phyloP scores from a whole-genome alignment of 2,329 filamentous ascomycete genomes.

The Fusarium humuli region DNA sequence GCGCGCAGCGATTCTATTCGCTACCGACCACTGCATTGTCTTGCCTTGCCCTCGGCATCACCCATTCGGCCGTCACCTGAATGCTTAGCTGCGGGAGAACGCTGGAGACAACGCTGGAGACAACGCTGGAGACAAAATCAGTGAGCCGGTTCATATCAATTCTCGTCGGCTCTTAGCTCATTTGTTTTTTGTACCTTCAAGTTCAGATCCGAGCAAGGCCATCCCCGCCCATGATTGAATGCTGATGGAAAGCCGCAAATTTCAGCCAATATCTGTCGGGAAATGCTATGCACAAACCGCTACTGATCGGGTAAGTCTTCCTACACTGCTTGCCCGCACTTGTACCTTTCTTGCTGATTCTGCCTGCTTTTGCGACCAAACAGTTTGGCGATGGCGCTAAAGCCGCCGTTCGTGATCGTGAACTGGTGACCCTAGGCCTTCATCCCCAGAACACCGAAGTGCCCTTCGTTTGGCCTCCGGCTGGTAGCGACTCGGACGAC shows the following conservation, averaged over 20 bases:
- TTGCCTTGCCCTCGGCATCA: background rate
- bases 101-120: background rate
- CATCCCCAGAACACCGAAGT: constrained; percentile 40
- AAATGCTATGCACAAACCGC: constrained; percentile 54
- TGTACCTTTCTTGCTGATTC: constrained; percentile 11
- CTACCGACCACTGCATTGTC: background rate
- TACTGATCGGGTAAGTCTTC: constrained; percentile 49
- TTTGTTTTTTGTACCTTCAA: background rate
- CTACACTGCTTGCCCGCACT: background rate
- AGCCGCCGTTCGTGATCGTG: constrained; percentile 51
- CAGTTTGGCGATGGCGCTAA: constrained; percentile 55
- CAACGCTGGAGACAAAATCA: background rate
- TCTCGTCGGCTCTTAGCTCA: background rate
- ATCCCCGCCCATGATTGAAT: constrained; percentile 35
- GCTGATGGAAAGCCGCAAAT: constrained; percentile 46
- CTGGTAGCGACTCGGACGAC: constrained; percentile 39
- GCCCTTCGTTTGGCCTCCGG: constrained; percentile 48
- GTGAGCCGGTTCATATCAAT: background rate
- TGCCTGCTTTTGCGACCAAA: constrained; percentile 13
- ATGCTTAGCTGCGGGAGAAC: background rate
- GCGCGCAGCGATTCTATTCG: background rate
- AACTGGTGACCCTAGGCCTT: constrained; percentile 46
- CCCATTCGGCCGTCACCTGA: background rate
- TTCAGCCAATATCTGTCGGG: constrained; percentile 50
- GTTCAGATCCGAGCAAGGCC: constrained; percentile 12